Conservation (phyloP, 2,329 filamentous ascomycete genomes). For the Xylariaceae sp. region DNA sequence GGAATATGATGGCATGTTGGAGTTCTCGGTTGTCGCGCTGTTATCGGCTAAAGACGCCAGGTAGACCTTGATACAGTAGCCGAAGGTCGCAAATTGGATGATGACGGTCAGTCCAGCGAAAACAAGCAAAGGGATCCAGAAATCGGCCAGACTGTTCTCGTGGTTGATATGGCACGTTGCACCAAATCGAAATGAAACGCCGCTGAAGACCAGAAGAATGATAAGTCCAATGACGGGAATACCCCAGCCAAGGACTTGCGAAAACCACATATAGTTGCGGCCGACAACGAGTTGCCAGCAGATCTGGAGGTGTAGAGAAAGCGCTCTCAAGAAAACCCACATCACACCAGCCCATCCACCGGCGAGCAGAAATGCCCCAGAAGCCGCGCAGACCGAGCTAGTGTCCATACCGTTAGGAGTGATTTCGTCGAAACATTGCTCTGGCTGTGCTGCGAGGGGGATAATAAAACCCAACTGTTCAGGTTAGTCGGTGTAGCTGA, state of each 20-base stretch:
- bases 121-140: constrained; percentile 80
- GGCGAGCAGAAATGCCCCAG: constrained; percentile 78
- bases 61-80: constrained; percentile 94
- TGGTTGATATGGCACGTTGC: constrained; percentile 93
- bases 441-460: constrained; percentile 71
- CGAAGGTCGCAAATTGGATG: constrained; percentile 65
- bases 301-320: constrained; percentile 94
- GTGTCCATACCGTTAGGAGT: constrained; percentile 91
- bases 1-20: constrained; percentile 69
- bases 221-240: constrained; percentile 73
- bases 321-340: constrained; percentile 86
- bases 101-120: constrained; percentile 62
- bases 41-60: constrained; percentile 76
- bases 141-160: constrained; percentile 71
- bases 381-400: constrained; percentile 77
- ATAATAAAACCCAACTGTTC: constrained; percentile 76
- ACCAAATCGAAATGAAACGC: constrained; percentile 92
- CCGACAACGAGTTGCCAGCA: constrained; percentile 95
- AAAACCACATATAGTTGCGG: constrained; percentile 80
- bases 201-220: constrained; percentile 76
- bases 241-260: constrained; percentile 78
- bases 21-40: constrained; percentile 64
- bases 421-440: constrained; percentile 84
- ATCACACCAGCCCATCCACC: constrained; percentile 81
- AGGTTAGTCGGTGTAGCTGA: neutral